phyloP scores from a whole-genome alignment of 2,329 filamentous ascomycete genomes.

The Fusarium miscanthi region DNA sequence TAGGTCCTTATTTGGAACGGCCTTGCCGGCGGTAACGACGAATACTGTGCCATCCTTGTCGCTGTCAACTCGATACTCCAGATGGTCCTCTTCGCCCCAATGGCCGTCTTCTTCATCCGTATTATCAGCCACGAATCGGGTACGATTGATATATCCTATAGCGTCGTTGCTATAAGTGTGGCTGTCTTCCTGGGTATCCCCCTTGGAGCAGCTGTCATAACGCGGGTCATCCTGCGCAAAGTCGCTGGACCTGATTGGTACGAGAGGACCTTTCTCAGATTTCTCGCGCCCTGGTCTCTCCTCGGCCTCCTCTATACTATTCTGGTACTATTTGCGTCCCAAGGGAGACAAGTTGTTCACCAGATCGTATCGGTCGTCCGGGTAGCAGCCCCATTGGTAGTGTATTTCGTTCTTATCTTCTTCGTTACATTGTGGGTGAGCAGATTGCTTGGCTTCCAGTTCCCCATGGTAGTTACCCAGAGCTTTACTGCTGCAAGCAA shows the following conservation, averaged over 20 bases:
- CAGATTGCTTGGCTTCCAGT: not conserved
- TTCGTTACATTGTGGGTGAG: not conserved
- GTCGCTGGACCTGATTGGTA: constrained; percentile 71
- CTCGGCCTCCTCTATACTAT: constrained; percentile 90
- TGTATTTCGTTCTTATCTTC: not conserved
- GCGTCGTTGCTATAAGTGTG: constrained; percentile 79
- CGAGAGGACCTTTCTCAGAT: constrained; percentile 73
- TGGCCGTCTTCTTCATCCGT: constrained; percentile 75
- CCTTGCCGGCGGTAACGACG: constrained; percentile 76
- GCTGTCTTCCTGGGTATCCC: constrained; percentile 88
- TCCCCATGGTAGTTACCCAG: not conserved
- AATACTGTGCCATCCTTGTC: constrained; percentile 86
- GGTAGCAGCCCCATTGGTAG: not conserved
- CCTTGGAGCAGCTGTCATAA: constrained; percentile 79
- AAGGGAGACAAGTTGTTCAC: constrained; percentile 73
- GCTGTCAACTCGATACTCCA: constrained; percentile 80
- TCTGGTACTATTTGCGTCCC: constrained; percentile 84
- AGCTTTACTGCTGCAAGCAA: not conserved
- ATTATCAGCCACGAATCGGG: constrained; percentile 68
- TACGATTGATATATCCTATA: constrained; percentile 63
- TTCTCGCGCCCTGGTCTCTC: constrained; percentile 77
- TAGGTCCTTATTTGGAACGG: constrained; percentile 74
- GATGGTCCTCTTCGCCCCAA: constrained; percentile 77
- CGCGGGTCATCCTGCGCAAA: constrained; percentile 70
- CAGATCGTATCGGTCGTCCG: not conserved